Conservation (phyloP, 805 yeast species). For the Candida orba region DNA sequence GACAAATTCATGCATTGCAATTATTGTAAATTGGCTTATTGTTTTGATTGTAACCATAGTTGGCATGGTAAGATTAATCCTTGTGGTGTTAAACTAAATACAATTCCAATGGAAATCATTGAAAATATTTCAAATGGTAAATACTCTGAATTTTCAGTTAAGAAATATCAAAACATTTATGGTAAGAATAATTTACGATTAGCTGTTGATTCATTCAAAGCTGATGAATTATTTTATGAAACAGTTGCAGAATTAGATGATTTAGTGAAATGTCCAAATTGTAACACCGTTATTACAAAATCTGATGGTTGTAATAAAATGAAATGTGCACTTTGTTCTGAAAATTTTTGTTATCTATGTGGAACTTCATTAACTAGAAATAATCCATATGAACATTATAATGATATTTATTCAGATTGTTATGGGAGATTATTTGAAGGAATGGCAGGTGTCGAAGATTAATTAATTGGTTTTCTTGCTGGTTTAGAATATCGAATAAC, state of each 20-base stretch:
- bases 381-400: slow-evolving; percentile 49
- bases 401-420: slow-evolving; percentile 34
- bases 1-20: slow-evolving; percentile 43
- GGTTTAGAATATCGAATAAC: slow-evolving; percentile 42
- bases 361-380: slow-evolving; percentile 31
- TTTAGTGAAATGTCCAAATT: slow-evolving; percentile 45
- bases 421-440: slow-evolving; percentile 49
- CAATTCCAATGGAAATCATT: slow-evolving; percentile 25
- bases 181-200: slow-evolving; percentile 37
- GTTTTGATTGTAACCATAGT: slow-evolving; percentile 48
- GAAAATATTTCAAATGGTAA: slow-evolving; percentile 14
- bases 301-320: slow-evolving; percentile 61
- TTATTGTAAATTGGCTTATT: slow-evolving; percentile 45
- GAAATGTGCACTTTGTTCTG: slow-evolving; percentile 44
- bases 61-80: slow-evolving; percentile 51
- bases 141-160: slow-evolving; percentile 27
- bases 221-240: slow-evolving; percentile 41
- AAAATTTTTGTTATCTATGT: slow-evolving; percentile 49
- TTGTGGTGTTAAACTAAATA: slow-evolving; percentile 33
- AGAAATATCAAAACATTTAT: slow-evolving; percentile 32
- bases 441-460: slow-evolving; percentile 28
- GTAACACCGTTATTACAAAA: slow-evolving; percentile 42
- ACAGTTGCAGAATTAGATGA: slow-evolving; percentile 36
- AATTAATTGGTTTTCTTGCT: slow-evolving; percentile 25
- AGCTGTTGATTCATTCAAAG: slow-evolving; percentile 37